These are phyloP conservation scores for Phytophthora macrochlamydospora DNA, from an alignment of 352 stramenopile species.

Conservation along the genomic window DNA sequence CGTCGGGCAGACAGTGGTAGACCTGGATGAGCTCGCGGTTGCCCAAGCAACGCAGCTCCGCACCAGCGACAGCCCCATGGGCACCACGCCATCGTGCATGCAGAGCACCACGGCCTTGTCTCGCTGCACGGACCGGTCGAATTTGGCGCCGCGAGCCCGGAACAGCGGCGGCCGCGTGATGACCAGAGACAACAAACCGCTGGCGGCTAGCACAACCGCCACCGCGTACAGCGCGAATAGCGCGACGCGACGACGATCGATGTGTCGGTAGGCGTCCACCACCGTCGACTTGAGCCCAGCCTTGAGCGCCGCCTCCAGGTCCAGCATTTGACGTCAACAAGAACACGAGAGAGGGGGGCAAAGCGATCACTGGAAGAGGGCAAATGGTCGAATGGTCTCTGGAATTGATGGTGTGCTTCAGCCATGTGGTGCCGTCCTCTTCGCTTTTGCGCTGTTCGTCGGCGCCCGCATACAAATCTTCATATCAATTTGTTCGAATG, in stretches of 20 bases:
- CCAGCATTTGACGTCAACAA: background rate
- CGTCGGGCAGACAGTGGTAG: constrained; percentile 51
- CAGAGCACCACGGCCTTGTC: constrained; percentile 49
- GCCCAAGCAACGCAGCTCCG: constrained; percentile 49
- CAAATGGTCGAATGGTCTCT: too few species aligned
- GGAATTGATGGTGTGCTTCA: too few species aligned
- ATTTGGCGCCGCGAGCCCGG: constrained; percentile 7
- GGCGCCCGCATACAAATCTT: background rate
- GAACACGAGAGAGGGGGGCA: too few species aligned
- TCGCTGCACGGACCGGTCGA: constrained; percentile 19
- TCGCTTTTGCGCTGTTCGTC: background rate
- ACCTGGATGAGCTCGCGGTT: constrained; percentile 56
- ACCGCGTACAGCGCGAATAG: constrained; percentile 12
- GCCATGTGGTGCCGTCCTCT: background rate
- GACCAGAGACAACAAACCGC: constrained; percentile 11
- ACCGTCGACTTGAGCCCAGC: constrained; percentile 17
- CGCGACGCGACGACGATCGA: constrained; percentile 10
- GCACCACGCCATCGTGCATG: constrained; percentile 43
- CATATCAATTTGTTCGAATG: background rate
- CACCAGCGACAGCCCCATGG: constrained; percentile 52
- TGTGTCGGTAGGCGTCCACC: constrained; percentile 9
- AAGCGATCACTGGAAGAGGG: too few species aligned
- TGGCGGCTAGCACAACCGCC: constrained; percentile 1
- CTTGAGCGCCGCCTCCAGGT: constrained; percentile 14
- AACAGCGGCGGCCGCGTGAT: constrained; percentile 14